Evolutionary conservation across 2,329 filamentous ascomycete genomes (phyloP).

Genomic region (Sordariomycetes sp.): DNA sequence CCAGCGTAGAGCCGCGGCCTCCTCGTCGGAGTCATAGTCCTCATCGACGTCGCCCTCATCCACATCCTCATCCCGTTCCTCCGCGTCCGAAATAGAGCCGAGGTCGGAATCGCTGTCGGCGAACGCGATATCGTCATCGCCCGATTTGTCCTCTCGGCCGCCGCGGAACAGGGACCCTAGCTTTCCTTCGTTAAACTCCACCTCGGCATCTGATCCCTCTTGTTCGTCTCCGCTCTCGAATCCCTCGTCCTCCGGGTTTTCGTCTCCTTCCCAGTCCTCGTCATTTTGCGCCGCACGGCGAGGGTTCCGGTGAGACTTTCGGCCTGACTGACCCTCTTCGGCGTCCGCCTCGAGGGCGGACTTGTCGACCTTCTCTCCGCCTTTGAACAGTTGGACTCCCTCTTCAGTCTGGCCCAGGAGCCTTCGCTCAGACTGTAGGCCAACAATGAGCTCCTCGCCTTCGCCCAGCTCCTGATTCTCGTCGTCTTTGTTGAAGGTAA

Average conservation of each 20-base stretch:
- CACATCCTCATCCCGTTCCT: conserved; percentile 22
- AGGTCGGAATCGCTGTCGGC: conserved; percentile 96
- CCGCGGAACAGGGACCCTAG: conserved; percentile 51
- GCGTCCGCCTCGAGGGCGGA: conserved; percentile 33
- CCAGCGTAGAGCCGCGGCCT: conserved; percentile 69
- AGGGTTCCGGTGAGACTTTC: conserved; percentile 47
- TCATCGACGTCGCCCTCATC: conserved; percentile 31
- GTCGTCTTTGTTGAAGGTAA: conserved; percentile 61
- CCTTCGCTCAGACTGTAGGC: conserved; percentile 71
- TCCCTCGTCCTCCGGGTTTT: conserved; percentile 30
- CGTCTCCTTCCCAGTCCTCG: conserved; percentile 42
- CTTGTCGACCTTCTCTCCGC: conserved; percentile 56
- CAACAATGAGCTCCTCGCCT: conserved; percentile 89
- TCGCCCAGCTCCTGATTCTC: conserved; percentile 72
- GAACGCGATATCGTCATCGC: conserved; percentile 70
- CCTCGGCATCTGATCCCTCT: conserved; percentile 24
- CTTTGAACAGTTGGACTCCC: conserved; percentile 77
- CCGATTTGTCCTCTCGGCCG: conserved; percentile 33
- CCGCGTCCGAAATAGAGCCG: conserved; percentile 61
- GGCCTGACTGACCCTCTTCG: conserved; percentile 43
- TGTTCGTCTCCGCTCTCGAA: conserved; percentile 20
- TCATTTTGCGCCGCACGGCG: conserved; percentile 51
- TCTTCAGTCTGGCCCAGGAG: conserved; percentile 74
- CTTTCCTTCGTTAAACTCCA: conserved; percentile 48
- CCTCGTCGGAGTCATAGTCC: conserved; percentile 51